Base-by-base conservation (phyloP, 768 basidiomycete genomes). In the Terana coerulea region DNA sequence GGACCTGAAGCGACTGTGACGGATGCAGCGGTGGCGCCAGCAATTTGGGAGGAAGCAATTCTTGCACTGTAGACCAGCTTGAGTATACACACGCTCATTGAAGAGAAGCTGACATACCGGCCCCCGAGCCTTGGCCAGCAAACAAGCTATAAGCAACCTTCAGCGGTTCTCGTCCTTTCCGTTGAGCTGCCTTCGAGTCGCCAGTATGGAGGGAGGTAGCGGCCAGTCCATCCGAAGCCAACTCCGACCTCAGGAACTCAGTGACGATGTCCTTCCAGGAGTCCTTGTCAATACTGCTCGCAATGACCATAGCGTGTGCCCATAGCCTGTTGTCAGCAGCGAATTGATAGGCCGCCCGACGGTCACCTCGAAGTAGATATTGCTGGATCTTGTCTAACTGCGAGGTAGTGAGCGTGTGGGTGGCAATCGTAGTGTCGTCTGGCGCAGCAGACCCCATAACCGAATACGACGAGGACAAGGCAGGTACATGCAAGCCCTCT, bases 251-350 rank as follows among this genome's bases (percentile, higher is more conserved):
- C 30, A 95, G 66, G 61, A 98, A 99, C 53, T 95, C 90, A 37
- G 78, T 80, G 0, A 91, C 88, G 11, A 87, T 88, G 54, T 93
- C 91, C 61, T 89, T 90, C 93, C 93, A 98, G 2, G 90, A 77
- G 25, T 97, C 94, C 59, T 89, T 91, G 66, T 95, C 95, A 46
- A 97, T 79, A 49, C 89, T 87, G 61, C 90, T 95, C 9, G 95
- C 84, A 56, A 99, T 93, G 49, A 98, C 68, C 80, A 98, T 83
- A 2, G 97, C 95, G 67, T 99, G 97, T 0, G 91, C 84, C 95
- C 95, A 99, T 35, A 98, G 68, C 61, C 81, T 87, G 67, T 93
- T 81, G 52, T 95, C 89, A 36, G 91, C 74, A 2, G 97, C 95
- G 64, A 83, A 94, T 52, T 84, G 83, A 64, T 89, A 93, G 1